Evolutionary conservation across 768 basidiomycete genomes (phyloP), one percentile per base, ranked within the genome.

Genomic region (Pleurotus ostreatus): DNA sequence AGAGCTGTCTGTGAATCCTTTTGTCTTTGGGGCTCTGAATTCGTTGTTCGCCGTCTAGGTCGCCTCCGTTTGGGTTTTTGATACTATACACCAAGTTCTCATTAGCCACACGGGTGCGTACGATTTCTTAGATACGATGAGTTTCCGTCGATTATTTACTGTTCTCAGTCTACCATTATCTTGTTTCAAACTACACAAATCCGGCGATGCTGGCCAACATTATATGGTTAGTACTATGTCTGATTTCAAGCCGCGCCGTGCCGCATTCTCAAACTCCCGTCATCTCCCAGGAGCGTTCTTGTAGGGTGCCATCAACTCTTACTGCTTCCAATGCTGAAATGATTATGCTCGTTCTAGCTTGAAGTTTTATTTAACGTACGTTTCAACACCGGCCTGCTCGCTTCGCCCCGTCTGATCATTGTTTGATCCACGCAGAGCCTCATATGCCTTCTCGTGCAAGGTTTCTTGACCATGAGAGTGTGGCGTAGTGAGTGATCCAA

Each of bases 341-440:
- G 9, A 34, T 34, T 34, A 23, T 52, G 41, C 22, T 46, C 34
- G 26, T 38, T 5, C 18, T 55, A 82, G 81, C 74, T 80, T 18
- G 82, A 84, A 66, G 81, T 84, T 11, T 62, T 83, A 37, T 82
- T 82, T 65, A 83, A 81, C 61, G 82, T 80, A 53, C 12, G 51
- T 30, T 37, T 59, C 57, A 73, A 61, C 30, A 22, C 18, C 18
- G 18, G 39, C 11, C 3, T 34, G 30, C 30, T 34, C 30, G 30
- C 30, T 34, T 34, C 30, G 30, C 30, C 2, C 7, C 30, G 44
- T 22, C 18, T 46, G 15, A 39, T 53, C 39, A 34, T 34, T 34
- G 23, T 54, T 55, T 43, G 11, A 11, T 18, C 23, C 11, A 39
- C 34, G 9, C 41, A 82, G 81, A 80, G 78, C 3, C 72, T 82